These are phyloP conservation scores for Fraxinus sp. DNA, from an alignment of 305 asterid species.

Conservation along the genomic window DNA sequence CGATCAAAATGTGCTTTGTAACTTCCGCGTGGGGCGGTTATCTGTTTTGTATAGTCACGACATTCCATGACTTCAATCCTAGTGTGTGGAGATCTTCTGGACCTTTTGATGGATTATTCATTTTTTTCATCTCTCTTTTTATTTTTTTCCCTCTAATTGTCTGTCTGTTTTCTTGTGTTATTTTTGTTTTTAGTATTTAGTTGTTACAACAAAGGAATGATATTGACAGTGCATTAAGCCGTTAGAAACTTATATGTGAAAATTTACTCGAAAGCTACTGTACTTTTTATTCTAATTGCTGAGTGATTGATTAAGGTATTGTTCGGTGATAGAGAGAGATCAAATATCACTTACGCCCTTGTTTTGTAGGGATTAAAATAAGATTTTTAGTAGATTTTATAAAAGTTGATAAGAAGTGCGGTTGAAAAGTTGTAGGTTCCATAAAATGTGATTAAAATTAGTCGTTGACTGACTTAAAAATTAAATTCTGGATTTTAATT, in stretches of 20 bases:
- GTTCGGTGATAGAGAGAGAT: background rate
- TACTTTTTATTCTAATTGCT: background rate
- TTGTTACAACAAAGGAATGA: background rate
- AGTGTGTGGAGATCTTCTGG: background rate
- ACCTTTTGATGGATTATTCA: background rate
- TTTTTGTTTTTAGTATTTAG: background rate
- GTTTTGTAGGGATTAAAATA: too few species aligned
- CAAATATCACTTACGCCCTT: background rate
- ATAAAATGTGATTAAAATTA: too few species aligned
- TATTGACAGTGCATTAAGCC: background rate
- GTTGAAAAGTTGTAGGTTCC: too few species aligned
- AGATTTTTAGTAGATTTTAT: too few species aligned
- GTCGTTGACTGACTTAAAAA: too few species aligned
- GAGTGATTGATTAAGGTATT: background rate
- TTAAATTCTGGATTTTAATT: too few species aligned
- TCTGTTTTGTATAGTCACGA: background rate
- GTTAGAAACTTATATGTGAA: background rate
- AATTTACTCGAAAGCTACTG: background rate
- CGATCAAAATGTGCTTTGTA: background rate
- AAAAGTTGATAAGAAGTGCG: too few species aligned
- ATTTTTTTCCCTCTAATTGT: background rate
- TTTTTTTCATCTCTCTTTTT: background rate
- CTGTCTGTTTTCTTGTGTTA: background rate
- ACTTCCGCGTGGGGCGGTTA: background rate
- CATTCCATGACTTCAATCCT: background rate